Evolutionary conservation across 129 eudicot genomes (phyloP).

Genomic region (Artemisia argyi): DNA sequence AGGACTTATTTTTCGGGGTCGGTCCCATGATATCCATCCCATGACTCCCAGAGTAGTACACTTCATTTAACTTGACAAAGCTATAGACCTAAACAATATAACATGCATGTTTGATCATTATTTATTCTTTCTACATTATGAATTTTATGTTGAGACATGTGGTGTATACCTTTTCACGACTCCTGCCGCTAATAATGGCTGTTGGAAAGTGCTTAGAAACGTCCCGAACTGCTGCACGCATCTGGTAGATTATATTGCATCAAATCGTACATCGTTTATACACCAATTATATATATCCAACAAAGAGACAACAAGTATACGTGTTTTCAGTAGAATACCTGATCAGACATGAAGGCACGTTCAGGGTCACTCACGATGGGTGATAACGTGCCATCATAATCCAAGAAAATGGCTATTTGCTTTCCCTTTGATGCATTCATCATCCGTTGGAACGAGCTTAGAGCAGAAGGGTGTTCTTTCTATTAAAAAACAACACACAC

Average conservation of each 20-base stretch:
- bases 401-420: conserved; percentile 62
- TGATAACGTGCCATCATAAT: conserved; percentile 83
- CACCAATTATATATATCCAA: too few species aligned
- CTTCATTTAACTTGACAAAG: conserved; percentile 70
- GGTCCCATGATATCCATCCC: conserved; percentile 94
- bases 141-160: neutral
- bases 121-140: too few species aligned
- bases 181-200: conserved; percentile 82
- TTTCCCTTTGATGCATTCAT: conserved; percentile 49
- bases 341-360: conserved; percentile 80
- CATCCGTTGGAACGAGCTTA: conserved; percentile 43
- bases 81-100: conserved; percentile 46
- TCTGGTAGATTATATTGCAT: conserved; percentile 32
- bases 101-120: neutral
- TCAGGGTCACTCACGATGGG: conserved; percentile 84
- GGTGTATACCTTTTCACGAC: conserved; percentile 71
- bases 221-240: conserved; percentile 69
- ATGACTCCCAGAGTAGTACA: conserved; percentile 85
- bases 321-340: conserved; percentile 32
- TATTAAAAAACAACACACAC: conserved; percentile 6
- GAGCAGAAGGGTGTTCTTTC: conserved; percentile 75
- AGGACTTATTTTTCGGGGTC: conserved; percentile 26
- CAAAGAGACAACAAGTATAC: too few species aligned
- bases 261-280: neutral
- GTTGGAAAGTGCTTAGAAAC: conserved; percentile 75